These are phyloP conservation scores for Lomentospora prolificans DNA, from an alignment of 2,329 filamentous ascomycete species.

Conservation along the genomic window DNA sequence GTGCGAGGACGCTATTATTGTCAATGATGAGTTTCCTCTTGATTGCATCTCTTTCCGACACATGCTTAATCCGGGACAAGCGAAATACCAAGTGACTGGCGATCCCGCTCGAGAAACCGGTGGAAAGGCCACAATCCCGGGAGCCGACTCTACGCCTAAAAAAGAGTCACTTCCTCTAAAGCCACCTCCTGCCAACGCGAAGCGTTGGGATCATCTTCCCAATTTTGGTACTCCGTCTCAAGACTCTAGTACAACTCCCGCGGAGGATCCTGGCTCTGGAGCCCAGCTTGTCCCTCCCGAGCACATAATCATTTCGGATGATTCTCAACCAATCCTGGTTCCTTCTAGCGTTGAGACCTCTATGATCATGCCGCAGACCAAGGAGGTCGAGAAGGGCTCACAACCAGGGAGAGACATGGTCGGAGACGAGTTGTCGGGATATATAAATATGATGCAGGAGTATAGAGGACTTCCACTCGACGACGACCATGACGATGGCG, in stretches of 20 bases:
- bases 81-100: slow-evolving; percentile 49
- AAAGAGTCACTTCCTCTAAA: slow-evolving; percentile 21
- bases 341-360: neutral
- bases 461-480: slow-evolving; percentile 50
- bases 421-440: slow-evolving; percentile 50
- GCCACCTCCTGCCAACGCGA: slow-evolving; percentile 10
- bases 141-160: slow-evolving; percentile 8
- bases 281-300: neutral
- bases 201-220: slow-evolving; percentile 27
- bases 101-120: slow-evolving; percentile 20
- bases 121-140: slow-evolving; percentile 5
- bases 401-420: slow-evolving; percentile 11
- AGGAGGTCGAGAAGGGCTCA: neutral
- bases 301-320: neutral
- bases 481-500: slow-evolving; percentile 37
- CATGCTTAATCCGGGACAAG: slow-evolving; percentile 48
- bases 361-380: neutral
- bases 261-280: neutral
- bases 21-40: slow-evolving; percentile 58
- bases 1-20: slow-evolving; percentile 32
- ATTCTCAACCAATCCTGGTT: neutral
- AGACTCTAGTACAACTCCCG: neutral
- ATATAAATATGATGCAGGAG: slow-evolving; percentile 53
- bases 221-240: slow-evolving; percentile 26
- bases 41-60: slow-evolving; percentile 54